Evolutionary conservation across 768 basidiomycete genomes (phyloP), one percentile per base, ranked within the genome.

Genomic region (Macrolepiota dolichaula): DNA sequence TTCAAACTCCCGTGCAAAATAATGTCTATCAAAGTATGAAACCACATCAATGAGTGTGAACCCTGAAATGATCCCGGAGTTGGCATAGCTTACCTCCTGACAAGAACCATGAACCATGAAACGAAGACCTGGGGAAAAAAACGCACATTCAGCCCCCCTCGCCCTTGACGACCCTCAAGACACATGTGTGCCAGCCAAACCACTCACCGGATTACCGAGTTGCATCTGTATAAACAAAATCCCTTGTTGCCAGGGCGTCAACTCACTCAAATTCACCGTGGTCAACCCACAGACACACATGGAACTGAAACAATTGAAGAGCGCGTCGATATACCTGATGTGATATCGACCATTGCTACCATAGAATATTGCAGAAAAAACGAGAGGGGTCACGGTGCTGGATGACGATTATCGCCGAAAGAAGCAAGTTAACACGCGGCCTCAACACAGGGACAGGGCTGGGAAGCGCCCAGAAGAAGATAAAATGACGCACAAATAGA

Each of bases 61-160:
- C 19, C 46, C 15, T 47, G 2, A 53, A 19, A 24, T 32, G 25
- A 44, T 46, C 11, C 37, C 44, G 15, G 24, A 25, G 36, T 47
- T 59, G 50, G 11, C 58, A 58, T 35, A 32, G 66, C 80, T 64
- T 51, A 90, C 89, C 85, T 86, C 60, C 94, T 81, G 61, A 88
- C 81, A 61, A 86, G 83, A 27, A 96, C 92, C 72, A 92, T 90
- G 61, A 92, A 77, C 88, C 92, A 92, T 0, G 92, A 92, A 6
- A 94, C 83, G 13, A 86, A 67, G 40, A 93, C 84, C 87, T 93
- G 55, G n/a, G 51, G 11, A 12, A n/a, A 12, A n/a, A 10, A 11
- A 27, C 7, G 29, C 29, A 55, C 25, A 32, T 24, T 53, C 25
- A 55, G 40, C 51, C 57, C 51, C 49, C 38, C 19, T 40, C 59